phyloP scores from a whole-genome alignment of 1,284 basidiomycete species.

The Heterobasidion parviporum region DNA sequence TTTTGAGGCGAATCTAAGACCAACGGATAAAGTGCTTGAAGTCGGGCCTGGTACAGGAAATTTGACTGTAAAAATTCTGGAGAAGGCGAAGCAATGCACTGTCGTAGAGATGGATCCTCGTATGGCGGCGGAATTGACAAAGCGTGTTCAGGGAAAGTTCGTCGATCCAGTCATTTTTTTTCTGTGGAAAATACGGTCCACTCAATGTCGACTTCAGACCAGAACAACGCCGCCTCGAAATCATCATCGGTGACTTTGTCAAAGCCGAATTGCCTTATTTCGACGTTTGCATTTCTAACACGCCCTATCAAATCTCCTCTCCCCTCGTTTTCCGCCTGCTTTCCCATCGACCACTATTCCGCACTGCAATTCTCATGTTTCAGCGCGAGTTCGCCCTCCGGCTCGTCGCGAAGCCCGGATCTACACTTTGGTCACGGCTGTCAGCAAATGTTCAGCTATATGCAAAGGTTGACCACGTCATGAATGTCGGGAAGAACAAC shows the following conservation, averaged over 20 bases:
- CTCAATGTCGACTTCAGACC: conserved; percentile 45
- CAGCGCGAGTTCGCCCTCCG: conserved; percentile 97
- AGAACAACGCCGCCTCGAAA: conserved; percentile 90
- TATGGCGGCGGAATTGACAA: conserved; percentile 96
- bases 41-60: conserved; percentile 99
- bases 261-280: conserved; percentile 97
- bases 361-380: conserved; percentile 98
- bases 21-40: conserved; percentile 94
- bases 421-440: conserved; percentile 88
- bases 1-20: conserved; percentile 78
- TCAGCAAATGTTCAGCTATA: conserved; percentile 97
- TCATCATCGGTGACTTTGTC: conserved; percentile 95
- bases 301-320: conserved; percentile 98
- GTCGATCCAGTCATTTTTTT: no score
- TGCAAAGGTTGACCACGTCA: conserved; percentile 91
- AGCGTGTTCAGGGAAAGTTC: conserved; percentile 96
- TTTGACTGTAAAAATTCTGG: conserved; percentile 89
- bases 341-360: conserved; percentile 91
- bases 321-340: conserved; percentile 95
- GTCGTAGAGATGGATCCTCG: conserved; percentile 99
- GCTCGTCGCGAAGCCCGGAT: conserved; percentile 81
- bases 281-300: conserved; percentile 98
- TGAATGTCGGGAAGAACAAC: conserved; percentile 95
- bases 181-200: neutral
- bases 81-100: conserved; percentile 87